A percentile compares a stretch with the other conserved stretches of the same genome.
phyloP scores from a whole-genome alignment of 306 rosid species.

The Pueraria montana region DNA sequence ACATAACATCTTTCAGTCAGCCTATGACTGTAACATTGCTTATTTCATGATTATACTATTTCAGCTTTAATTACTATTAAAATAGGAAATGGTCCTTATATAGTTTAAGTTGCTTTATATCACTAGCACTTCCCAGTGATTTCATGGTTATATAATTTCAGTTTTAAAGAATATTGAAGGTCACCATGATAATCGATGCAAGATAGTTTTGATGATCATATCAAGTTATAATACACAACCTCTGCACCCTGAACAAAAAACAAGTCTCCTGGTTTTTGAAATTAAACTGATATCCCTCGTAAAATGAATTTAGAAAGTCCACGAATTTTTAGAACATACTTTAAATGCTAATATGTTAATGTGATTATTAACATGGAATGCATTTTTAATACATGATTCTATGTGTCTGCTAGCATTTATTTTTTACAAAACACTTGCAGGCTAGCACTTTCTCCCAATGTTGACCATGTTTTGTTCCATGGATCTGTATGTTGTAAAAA shows the following conservation, averaged over 20 bases:
- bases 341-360: slow-evolving; percentile 8
- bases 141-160: slow-evolving; percentile 18
- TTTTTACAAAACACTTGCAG: neutral
- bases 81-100: slow-evolving; percentile 1
- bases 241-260: neutral
- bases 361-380: neutral
- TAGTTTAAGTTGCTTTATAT: slow-evolving; percentile 9
- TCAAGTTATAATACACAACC: slow-evolving; percentile 1
- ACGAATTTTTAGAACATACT: neutral
- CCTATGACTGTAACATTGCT: neutral
- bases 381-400: slow-evolving; percentile 8
- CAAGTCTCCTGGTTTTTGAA: slow-evolving; percentile 2
- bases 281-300: neutral
- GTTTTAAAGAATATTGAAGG: slow-evolving; percentile 19
- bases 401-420: neutral
- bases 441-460: neutral
- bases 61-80: neutral
- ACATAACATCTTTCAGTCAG: neutral
- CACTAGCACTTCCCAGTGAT: neutral
- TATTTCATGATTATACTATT: neutral
- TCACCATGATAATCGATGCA: slow-evolving; percentile 1
- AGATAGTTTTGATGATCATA: slow-evolving; percentile 8
- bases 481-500: neutral
- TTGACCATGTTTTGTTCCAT: neutral
- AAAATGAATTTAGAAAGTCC: slow-evolving; percentile 4